phyloP scores from a whole-genome alignment of 2,329 filamentous ascomycete species.

The Cytospora piceicola region DNA sequence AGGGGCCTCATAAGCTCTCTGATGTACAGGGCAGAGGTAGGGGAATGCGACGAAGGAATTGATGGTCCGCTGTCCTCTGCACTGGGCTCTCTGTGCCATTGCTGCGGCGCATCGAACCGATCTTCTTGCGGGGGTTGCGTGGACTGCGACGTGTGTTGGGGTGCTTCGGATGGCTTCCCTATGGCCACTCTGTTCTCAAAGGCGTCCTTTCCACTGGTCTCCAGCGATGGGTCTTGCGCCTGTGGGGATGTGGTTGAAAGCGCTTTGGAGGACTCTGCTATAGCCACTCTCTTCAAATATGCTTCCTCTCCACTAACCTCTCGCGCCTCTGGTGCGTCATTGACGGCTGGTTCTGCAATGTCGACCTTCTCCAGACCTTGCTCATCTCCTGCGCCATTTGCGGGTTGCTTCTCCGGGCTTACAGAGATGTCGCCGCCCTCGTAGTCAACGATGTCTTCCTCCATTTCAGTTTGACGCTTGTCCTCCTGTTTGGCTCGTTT shows the following conservation, averaged over 20 bases:
- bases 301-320: constrained; percentile 14
- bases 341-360: not conserved
- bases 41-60: constrained; percentile 58
- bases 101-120: constrained; percentile 18
- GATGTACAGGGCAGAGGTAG: constrained; percentile 83
- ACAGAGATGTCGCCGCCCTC: constrained; percentile 32
- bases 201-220: constrained; percentile 5
- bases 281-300: constrained; percentile 6
- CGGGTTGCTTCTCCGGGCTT: constrained; percentile 21
- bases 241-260: constrained; percentile 2
- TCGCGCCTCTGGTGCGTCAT: not conserved
- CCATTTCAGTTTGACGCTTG: constrained; percentile 28
- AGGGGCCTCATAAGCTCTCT: constrained; percentile 88
- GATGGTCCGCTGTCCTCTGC: constrained; percentile 54
- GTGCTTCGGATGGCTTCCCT: constrained; percentile 16
- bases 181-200: constrained; percentile 11
- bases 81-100: constrained; percentile 24
- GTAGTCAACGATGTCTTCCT: constrained; percentile 39
- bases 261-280: constrained; percentile 10
- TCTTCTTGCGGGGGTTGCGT: constrained; percentile 31
- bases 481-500: constrained; percentile 54
- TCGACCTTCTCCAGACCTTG: not conserved
- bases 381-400: constrained; percentile 12
- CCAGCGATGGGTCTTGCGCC: not conserved
- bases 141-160: constrained; percentile 30